Evolutionary conservation across 225 moss, liverwort and hornwort species (phyloP).

Genomic region (Climacium dendroides): DNA sequence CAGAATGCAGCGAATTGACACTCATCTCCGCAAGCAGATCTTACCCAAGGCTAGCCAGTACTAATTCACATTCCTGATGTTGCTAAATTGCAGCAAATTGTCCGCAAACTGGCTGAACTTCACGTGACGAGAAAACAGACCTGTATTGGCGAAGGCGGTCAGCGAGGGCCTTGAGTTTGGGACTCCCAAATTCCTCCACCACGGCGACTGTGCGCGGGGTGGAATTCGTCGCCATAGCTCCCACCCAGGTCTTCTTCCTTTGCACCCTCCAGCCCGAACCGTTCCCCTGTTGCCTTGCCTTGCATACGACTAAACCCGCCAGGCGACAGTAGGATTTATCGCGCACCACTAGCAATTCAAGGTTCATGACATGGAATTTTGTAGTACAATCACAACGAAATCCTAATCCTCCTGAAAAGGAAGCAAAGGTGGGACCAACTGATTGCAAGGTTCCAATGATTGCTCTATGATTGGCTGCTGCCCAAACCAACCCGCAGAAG

Average conservation of each 20-base stretch:
- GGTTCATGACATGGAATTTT: not conserved
- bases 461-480: not conserved
- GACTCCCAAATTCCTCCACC: not conserved
- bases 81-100: not conserved
- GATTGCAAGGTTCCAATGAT: not conserved
- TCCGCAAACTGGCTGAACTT: not conserved
- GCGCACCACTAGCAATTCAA: not conserved
- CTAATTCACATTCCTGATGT: not conserved
- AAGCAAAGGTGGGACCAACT: not conserved
- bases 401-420: not conserved
- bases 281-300: not conserved
- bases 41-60: not conserved
- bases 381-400: not conserved
- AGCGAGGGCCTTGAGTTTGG: conserved; percentile 6
- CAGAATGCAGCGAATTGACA: not conserved
- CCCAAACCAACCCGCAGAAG: not conserved
- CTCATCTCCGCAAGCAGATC: not conserved
- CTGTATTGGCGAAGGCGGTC: conserved; percentile 20
- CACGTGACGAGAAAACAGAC: not conserved
- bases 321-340: not conserved
- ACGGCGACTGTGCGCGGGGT: not conserved
- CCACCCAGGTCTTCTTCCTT: not conserved
- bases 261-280: not conserved
- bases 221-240: not conserved
- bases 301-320: not conserved